phyloP scores from a whole-genome alignment of 352 stramenopile genomes.

The Globisporangium abappressorium region DNA sequence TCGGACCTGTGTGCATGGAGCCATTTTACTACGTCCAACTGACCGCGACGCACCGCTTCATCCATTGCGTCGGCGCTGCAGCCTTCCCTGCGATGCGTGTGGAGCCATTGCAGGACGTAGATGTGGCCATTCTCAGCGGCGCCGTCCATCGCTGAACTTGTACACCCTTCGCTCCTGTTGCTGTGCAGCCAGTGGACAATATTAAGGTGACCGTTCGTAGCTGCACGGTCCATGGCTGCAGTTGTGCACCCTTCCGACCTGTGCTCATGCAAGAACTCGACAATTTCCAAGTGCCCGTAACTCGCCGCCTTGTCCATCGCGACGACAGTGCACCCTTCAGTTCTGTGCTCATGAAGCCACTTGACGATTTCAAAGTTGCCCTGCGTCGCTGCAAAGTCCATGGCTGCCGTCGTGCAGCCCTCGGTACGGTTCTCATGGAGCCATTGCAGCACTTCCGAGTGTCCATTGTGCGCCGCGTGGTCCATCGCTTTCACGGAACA shows the following conservation, averaged over 20 bases:
- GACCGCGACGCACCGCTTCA: too few species aligned
- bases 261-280: background rate
- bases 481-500: too few species aligned
- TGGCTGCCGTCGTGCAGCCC: background rate
- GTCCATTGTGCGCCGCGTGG: constrained; percentile 10
- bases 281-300: background rate
- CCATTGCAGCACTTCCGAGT: constrained; percentile 25
- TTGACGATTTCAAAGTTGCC: background rate
- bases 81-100: too few species aligned
- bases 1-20: background rate
- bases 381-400: constrained; percentile 10
- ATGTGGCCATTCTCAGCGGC: background rate
- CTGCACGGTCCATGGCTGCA: too few species aligned
- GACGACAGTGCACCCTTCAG: background rate
- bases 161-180: background rate
- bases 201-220: too few species aligned
- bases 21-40: too few species aligned
- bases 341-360: background rate
- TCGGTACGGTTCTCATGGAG: constrained; percentile 18
- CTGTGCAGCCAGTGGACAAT: too few species aligned
- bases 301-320: background rate
- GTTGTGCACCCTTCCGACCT: background rate
- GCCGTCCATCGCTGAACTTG: background rate
- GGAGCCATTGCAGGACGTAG: background rate
- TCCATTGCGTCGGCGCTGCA: too few species aligned